Evolutionary conservation across 768 basidiomycete genomes (phyloP).

Genomic region (Boletus coccyginus): DNA sequence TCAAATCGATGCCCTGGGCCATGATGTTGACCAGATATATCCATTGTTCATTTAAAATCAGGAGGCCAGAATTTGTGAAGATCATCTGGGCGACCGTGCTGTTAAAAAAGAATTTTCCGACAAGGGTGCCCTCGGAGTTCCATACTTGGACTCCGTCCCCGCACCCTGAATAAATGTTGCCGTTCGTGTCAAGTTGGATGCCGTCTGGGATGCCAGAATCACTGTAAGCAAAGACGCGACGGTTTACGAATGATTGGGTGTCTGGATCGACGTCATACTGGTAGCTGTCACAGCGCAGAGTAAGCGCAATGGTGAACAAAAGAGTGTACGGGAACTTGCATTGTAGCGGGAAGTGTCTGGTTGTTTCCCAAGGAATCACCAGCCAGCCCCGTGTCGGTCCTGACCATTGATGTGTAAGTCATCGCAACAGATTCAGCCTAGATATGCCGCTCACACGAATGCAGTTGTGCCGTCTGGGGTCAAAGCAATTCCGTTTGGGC

Average conservation of each 20-base stretch:
- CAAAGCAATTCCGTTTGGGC: slow-evolving; percentile 75
- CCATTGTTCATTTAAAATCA: slow-evolving; percentile 39
- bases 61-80: slow-evolving; percentile 39
- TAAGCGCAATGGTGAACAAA: not conserved
- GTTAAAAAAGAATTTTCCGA: slow-evolving; percentile 31
- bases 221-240: slow-evolving; percentile 63
- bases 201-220: slow-evolving; percentile 72
- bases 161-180: slow-evolving; percentile 66
- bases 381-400: slow-evolving; percentile 31
- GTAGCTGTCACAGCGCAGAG: slow-evolving; percentile 42
- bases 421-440: not conserved
- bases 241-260: slow-evolving; percentile 53
- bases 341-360: slow-evolving; percentile 62
- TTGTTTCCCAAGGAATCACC: slow-evolving; percentile 49
- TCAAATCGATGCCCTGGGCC: slow-evolving; percentile 27
- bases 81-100: slow-evolving; percentile 37
- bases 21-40: slow-evolving; percentile 39
- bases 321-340: slow-evolving; percentile 43
- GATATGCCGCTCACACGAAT: slow-evolving; percentile 48
- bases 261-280: slow-evolving; percentile 62
- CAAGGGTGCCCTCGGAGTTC: slow-evolving; percentile 49
- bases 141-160: slow-evolving; percentile 72
- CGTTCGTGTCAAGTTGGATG: slow-evolving; percentile 57
- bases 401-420: slow-evolving; percentile 21
- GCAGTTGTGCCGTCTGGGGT: slow-evolving; percentile 58